These are phyloP conservation scores for Pseudogymnoascus destructans DNA, from an alignment of 2,329 filamentous ascomycete species.

Conservation along the genomic window DNA sequence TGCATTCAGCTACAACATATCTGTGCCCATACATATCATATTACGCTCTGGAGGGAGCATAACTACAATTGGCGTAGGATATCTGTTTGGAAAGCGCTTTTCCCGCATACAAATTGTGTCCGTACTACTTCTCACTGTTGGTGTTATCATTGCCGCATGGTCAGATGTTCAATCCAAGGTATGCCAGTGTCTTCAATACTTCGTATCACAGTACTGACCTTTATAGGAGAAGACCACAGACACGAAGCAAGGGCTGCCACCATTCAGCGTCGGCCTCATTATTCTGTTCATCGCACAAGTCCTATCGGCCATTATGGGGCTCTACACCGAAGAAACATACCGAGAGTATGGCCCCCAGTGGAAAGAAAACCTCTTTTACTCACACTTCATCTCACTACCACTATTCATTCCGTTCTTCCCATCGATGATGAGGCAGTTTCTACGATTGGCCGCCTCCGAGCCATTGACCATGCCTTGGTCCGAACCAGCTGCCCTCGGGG, in stretches of 20 bases:
- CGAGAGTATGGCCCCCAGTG: conserved; percentile 74
- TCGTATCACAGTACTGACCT: neutral
- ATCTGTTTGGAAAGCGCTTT: conserved; percentile 73
- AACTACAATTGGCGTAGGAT: conserved; percentile 86
- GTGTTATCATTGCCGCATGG: conserved; percentile 78
- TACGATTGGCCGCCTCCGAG: conserved; percentile 48
- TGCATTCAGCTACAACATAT: conserved; percentile 94
- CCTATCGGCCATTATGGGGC: conserved; percentile 83
- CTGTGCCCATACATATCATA: conserved; percentile 93
- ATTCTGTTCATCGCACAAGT: conserved; percentile 82
- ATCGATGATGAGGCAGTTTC: conserved; percentile 50
- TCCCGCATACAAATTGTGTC: conserved; percentile 66
- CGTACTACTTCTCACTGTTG: conserved; percentile 70
- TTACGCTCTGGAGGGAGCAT: conserved; percentile 89
- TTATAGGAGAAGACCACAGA: conserved; percentile 4
- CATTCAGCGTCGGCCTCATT: conserved; percentile 56
- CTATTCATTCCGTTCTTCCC: conserved; percentile 62
- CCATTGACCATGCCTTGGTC: conserved; percentile 37
- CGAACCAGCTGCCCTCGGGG: conserved; percentile 14
- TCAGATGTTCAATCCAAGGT: conserved; percentile 81
- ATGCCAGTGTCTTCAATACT: conserved; percentile 20
- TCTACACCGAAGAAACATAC: conserved; percentile 90
- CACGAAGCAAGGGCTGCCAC: conserved; percentile 27
- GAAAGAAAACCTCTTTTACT: conserved; percentile 95
- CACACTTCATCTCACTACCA: conserved; percentile 60